Evolutionary conservation across 2,329 filamentous ascomycete species (phyloP).

Genomic region (Aspergillus sp.): DNA sequence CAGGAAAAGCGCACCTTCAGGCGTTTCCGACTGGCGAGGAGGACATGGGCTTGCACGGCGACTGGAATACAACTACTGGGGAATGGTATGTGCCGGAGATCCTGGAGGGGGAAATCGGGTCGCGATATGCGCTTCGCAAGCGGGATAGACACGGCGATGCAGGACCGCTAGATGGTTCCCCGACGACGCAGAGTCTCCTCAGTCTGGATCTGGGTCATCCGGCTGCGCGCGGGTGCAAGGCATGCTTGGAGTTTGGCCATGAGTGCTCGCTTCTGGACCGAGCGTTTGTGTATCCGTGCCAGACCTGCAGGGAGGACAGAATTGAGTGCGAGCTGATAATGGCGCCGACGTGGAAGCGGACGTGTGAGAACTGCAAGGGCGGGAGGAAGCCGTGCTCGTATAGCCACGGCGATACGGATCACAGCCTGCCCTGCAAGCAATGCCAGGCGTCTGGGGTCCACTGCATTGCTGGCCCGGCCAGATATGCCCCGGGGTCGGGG

Average conservation of each 20-base stretch:
- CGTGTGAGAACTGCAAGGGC: slow-evolving; percentile 26
- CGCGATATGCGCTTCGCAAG: not conserved
- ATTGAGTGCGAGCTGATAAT: slow-evolving; percentile 28
- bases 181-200: not conserved
- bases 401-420: slow-evolving; percentile 14
- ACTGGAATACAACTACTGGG: not conserved
- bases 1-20: slow-evolving; percentile 1
- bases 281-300: slow-evolving; percentile 28
- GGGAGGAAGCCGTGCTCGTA: slow-evolving; percentile 25
- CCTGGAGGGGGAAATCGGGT: not conserved
- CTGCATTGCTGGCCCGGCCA: slow-evolving; percentile 30
- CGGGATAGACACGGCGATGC: not conserved
- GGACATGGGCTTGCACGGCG: not conserved
- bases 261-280: slow-evolving; percentile 27
- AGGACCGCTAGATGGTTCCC: not conserved
- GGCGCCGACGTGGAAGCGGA: slow-evolving; percentile 21
- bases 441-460: slow-evolving; percentile 18
- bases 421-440: slow-evolving; percentile 20
- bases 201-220: slow-evolving; percentile 16
- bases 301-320: slow-evolving; percentile 19
- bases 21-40: slow-evolving; percentile 3
- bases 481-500: slow-evolving; percentile 1
- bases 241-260: slow-evolving; percentile 19
- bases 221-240: slow-evolving; percentile 23
- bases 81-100: not conserved